Evolutionary conservation across 495 filamentous ascomycete genomes (phyloP).

Genomic region (Hypoxylon perforatum): DNA sequence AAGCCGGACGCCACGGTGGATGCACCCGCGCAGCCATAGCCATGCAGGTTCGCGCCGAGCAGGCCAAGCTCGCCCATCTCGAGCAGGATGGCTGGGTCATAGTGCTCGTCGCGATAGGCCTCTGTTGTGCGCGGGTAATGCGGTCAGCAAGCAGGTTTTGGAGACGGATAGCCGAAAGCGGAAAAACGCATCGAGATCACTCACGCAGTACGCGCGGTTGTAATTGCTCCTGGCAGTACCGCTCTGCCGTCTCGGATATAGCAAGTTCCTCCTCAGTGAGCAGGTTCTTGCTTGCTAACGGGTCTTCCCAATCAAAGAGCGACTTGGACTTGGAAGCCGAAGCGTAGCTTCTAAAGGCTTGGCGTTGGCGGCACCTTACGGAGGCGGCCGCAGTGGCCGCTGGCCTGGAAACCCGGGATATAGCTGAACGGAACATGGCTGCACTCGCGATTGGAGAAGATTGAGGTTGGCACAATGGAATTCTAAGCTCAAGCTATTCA

Average conservation of each 20-base stretch:
- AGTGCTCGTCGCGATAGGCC: constrained; percentile 93
- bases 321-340: constrained; percentile 58
- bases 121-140: constrained; percentile 66
- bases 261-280: constrained; percentile 91
- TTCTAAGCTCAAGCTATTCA: constrained; percentile 17
- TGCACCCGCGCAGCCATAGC: constrained; percentile 94
- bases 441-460: constrained; percentile 30
- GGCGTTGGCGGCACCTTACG: constrained; percentile 9
- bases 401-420: constrained; percentile 35
- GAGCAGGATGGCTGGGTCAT: constrained; percentile 85
- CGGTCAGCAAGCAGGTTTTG: constrained; percentile 21
- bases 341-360: constrained; percentile 50
- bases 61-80: constrained; percentile 98
- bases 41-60: constrained; percentile 88
- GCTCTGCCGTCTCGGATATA: constrained; percentile 85
- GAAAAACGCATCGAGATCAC: constrained; percentile 40
- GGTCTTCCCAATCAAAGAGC: constrained; percentile 92
- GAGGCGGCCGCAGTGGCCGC: constrained; percentile 18
- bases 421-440: constrained; percentile 41
- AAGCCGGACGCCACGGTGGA: constrained; percentile 91
- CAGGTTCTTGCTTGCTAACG: constrained; percentile 75
- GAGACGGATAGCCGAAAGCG: not conserved
- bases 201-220: constrained; percentile 88
- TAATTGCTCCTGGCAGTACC: constrained; percentile 92
- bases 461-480: constrained; percentile 19